Conservation (phyloP, 345 rosid species). For the Mallotus nudiflorus region DNA sequence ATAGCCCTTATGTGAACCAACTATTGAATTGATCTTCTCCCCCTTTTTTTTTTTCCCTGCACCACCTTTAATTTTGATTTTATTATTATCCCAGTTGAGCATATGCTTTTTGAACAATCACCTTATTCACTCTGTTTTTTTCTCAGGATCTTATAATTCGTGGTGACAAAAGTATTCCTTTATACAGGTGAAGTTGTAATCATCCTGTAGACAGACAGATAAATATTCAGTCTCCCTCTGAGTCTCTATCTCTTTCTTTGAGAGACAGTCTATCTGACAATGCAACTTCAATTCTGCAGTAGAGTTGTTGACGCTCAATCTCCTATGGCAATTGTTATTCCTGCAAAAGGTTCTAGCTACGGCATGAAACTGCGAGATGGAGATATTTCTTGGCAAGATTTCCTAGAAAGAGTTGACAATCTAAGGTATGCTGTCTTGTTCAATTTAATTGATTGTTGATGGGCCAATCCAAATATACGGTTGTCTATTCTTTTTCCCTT, state of each 20-base stretch:
- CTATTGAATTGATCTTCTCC: background rate
- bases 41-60: background rate
- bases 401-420: constrained; percentile 54
- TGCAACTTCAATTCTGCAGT: constrained; percentile 56
- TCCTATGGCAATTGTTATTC: constrained; percentile 76
- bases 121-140: constrained; percentile 8
- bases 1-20: background rate
- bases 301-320: constrained; percentile 85
- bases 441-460: background rate
- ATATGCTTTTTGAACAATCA: background rate
- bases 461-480: background rate
- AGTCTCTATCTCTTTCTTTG: background rate
- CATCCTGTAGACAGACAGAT: constrained; percentile 12
- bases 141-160: constrained; percentile 82
- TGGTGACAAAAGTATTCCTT: constrained; percentile 78
- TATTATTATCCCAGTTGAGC: background rate
- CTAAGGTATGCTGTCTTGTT: constrained; percentile 43
- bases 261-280: constrained; percentile 29
- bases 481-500: background rate
- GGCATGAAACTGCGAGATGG: constrained; percentile 62
- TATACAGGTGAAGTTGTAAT: constrained; percentile 72
- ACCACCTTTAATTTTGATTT: background rate
- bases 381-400: constrained; percentile 80
- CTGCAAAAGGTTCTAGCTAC: constrained; percentile 50
- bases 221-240: constrained; percentile 7